Evolutionary conservation across 2,329 filamentous ascomycete species (phyloP).

Genomic region (Calonectria pteridis): DNA sequence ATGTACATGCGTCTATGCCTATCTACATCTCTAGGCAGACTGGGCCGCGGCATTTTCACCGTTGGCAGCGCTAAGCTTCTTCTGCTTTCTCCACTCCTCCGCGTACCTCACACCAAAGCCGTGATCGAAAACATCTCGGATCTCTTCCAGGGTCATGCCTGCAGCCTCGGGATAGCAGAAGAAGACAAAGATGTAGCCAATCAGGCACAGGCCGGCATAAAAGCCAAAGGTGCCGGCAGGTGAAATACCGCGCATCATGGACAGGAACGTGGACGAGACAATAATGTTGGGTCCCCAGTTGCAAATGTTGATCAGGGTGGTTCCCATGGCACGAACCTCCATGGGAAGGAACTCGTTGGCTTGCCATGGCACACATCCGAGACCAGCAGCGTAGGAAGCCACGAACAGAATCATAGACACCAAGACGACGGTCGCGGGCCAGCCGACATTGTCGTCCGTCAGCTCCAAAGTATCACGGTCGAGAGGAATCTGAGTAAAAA

Average conservation of each 20-base stretch:
- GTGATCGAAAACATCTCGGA: constrained; percentile 60
- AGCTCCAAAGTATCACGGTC: constrained; percentile 25
- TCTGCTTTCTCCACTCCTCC: constrained; percentile 34
- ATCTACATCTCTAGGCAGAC: neutral
- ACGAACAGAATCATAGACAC: constrained; percentile 40
- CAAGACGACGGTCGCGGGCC: constrained; percentile 31
- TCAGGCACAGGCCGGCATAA: constrained; percentile 27
- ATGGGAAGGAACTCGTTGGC: constrained; percentile 45
- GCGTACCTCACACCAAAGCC: constrained; percentile 55
- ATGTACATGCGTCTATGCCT: neutral
- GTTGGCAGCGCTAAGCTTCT: constrained; percentile 9
- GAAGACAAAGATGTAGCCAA: constrained; percentile 50
- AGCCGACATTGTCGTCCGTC: constrained; percentile 26
- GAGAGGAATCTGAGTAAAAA: constrained; percentile 30
- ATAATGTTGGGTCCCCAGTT: constrained; percentile 56
- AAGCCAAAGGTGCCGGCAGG: constrained; percentile 33
- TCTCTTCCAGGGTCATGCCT: constrained; percentile 64
- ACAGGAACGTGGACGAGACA: constrained; percentile 30
- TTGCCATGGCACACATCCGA: constrained; percentile 38
- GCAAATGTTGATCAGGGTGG: constrained; percentile 59
- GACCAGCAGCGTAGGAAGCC: constrained; percentile 38
- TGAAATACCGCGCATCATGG: constrained; percentile 36
- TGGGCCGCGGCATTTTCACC: neutral
- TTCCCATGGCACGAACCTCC: constrained; percentile 59
- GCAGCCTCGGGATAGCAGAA: constrained; percentile 64